phyloP scores from a whole-genome alignment of 2,329 filamentous ascomycete genomes.

The Nectriaceae sp. region DNA sequence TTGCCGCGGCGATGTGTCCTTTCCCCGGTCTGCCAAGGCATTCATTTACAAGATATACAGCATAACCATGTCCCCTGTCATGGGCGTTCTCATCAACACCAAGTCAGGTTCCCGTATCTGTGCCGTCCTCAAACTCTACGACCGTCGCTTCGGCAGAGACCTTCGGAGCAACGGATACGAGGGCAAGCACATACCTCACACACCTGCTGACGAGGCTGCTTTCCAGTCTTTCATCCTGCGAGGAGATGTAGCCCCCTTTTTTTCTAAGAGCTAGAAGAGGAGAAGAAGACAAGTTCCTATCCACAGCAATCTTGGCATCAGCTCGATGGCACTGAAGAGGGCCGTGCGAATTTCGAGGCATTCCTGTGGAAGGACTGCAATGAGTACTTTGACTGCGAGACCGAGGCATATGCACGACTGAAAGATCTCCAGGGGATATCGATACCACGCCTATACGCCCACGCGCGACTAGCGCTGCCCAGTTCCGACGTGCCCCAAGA shows the following conservation, averaged over 20 bases:
- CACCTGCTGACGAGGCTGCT: background rate
- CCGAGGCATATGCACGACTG: constrained; percentile 1
- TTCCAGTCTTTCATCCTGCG: background rate
- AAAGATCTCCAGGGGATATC: constrained; percentile 2
- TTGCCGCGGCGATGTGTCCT: background rate
- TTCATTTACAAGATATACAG: background rate
- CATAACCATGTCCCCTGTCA: constrained; percentile 2
- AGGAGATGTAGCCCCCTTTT: background rate
- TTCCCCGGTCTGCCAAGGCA: background rate
- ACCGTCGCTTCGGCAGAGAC: constrained; percentile 5
- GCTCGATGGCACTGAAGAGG: background rate
- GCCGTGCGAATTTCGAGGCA: constrained; percentile 3
- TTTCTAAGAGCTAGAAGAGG: constrained; percentile 1
- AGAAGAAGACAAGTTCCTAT: background rate
- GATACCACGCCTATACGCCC: constrained; percentile 3
- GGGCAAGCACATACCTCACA: background rate
- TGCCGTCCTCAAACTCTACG: constrained; percentile 11
- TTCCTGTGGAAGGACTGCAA: background rate
- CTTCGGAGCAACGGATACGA: background rate
- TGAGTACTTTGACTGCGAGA: constrained; percentile 1
- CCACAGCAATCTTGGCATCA: background rate
- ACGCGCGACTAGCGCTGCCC: constrained; percentile 3
- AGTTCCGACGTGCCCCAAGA: background rate
- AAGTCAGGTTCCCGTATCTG: constrained; percentile 1
- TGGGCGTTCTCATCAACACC: background rate